Percentiles rank a stretch among this genome's conserved stretches.
Conservation (phyloP, 1,284 basidiomycete species). For the Ustilago shanxiensis region DNA sequence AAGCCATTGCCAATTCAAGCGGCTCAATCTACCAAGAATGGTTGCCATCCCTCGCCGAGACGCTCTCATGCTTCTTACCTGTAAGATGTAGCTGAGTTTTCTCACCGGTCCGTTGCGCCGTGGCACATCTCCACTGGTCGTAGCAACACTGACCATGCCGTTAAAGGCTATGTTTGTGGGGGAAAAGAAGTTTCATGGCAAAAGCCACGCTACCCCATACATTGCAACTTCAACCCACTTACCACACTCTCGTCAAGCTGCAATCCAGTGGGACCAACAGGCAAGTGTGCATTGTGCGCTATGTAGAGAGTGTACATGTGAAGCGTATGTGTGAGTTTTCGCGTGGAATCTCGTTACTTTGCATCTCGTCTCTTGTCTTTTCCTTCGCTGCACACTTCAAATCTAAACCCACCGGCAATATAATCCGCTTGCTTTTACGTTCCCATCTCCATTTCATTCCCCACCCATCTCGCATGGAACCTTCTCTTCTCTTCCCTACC, state of each 20-base stretch:
- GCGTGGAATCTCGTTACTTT: too few species aligned
- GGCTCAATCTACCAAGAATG: not conserved
- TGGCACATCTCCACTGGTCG: not conserved
- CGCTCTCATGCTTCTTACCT: conserved; percentile 9
- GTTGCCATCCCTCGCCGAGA: not conserved
- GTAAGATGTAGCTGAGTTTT: not conserved
- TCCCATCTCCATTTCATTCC: not conserved
- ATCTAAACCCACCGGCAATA: conserved; percentile 3
- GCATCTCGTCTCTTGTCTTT: not conserved
- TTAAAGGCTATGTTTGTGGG: not conserved
- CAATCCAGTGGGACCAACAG: not conserved
- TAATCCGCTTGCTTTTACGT: conserved; percentile 6
- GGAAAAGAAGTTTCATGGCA: not conserved
- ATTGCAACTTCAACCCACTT: not conserved
- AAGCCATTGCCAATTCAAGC: not conserved
- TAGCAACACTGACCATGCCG: not conserved
- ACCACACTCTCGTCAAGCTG: too few species aligned
- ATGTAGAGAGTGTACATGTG: not conserved
- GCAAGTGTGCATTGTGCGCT: conserved; percentile 5
- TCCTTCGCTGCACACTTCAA: conserved; percentile 9
- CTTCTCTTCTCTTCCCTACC: conserved; percentile 12
- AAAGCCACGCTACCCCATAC: not conserved
- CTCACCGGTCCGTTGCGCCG: conserved; percentile 22
- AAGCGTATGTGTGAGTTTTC: not conserved
- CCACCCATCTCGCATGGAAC: conserved; percentile 19